Evolutionary conservation across 140 eudicot genomes (phyloP).

Genomic region (Stevia rebaudiana): DNA sequence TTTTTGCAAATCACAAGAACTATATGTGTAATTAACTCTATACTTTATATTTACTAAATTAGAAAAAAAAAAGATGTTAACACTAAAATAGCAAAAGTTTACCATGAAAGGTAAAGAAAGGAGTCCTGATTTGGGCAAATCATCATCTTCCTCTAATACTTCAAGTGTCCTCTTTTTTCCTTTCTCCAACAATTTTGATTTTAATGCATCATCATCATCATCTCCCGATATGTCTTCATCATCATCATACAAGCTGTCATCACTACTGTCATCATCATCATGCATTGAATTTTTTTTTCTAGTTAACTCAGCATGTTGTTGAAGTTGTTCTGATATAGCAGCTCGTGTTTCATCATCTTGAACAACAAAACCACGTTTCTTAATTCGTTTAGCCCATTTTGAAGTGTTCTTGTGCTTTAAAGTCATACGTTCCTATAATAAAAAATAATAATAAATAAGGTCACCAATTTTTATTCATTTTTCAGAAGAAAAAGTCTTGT

Average conservation of each 20-base stretch:
- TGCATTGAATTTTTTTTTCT: constrained; percentile 81
- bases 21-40: no score
- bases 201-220: constrained; percentile 38
- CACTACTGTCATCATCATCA: constrained; percentile 54
- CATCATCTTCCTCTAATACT: constrained; percentile 62
- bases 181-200: constrained; percentile 49
- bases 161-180: constrained; percentile 68
- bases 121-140: constrained; percentile 75
- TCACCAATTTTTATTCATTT: background rate
- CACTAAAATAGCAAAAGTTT: constrained; percentile 21
- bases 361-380: constrained; percentile 62
- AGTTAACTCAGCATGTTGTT: constrained; percentile 64
- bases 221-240: constrained; percentile 55
- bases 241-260: constrained; percentile 53
- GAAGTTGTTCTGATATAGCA: constrained; percentile 85
- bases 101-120: constrained; percentile 96
- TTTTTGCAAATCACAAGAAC: no score
- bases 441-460: constrained; percentile 6
- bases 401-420: constrained; percentile 73
- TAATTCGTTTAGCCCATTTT: constrained; percentile 89
- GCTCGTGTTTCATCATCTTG: constrained; percentile 93
- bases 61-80: background rate
- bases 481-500: background rate
- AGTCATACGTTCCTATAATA: constrained; percentile 71
- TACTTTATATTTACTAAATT: no score